Evolutionary conservation across 441 rosid genomes (phyloP).

Genomic region (Erysimum pusillum): DNA sequence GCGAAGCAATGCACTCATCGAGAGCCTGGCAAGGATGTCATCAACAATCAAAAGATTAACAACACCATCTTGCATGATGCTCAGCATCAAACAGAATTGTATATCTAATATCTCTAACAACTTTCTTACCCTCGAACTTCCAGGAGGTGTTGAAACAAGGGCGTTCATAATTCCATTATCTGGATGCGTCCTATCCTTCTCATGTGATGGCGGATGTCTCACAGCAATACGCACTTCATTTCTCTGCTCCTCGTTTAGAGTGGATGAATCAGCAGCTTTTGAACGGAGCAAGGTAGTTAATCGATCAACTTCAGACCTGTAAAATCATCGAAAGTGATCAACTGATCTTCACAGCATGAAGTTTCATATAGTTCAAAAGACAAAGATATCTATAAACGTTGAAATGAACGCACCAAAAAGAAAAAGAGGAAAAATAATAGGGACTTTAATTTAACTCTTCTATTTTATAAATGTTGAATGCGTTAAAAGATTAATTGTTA

Average conservation of each 20-base stretch:
- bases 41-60: slow-evolving; percentile 49
- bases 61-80: neutral
- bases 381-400: neutral
- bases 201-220: slow-evolving; percentile 44
- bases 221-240: slow-evolving; percentile 50
- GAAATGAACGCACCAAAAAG: slow-evolving; percentile 6
- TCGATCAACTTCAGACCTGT: slow-evolving; percentile 87
- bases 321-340: slow-evolving; percentile 34
- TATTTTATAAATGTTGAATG: neutral
- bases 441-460: neutral
- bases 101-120: slow-evolving; percentile 23
- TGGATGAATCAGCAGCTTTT: slow-evolving; percentile 57
- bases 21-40: slow-evolving; percentile 63
- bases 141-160: slow-evolving; percentile 56
- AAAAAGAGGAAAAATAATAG: neutral
- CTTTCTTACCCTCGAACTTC: slow-evolving; percentile 57
- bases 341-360: slow-evolving; percentile 1
- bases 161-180: slow-evolving; percentile 55
- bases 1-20: slow-evolving; percentile 80
- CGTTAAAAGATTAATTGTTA: slow-evolving; percentile 12
- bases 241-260: slow-evolving; percentile 56
- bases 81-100: slow-evolving; percentile 1
- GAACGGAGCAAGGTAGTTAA: slow-evolving; percentile 78
- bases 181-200: slow-evolving; percentile 50
- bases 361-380: neutral